Base-by-base conservation (phyloP, 306 rosid species). In the cucumber (Cucumis sativus) region DNA sequence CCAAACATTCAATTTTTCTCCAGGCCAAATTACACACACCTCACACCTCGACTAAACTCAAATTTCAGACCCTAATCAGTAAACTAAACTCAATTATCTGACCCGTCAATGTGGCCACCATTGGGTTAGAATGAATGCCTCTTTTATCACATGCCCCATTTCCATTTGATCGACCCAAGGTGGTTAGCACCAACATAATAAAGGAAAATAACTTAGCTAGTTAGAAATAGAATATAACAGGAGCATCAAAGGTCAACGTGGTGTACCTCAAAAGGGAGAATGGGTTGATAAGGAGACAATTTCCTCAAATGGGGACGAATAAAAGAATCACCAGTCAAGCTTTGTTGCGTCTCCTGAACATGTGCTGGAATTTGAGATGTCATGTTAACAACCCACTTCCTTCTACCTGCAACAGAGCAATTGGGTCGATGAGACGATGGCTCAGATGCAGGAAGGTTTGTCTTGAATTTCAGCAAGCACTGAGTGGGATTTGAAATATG, bases 201-300 rank as follows among this genome's bases (percentile, higher is more conserved):
- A 49, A 8, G 59, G 59, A 1, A 71, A 25, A 71, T 25, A 12
- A 71, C 17, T 20, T 21, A 23, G 14, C 76, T 49, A 72, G 74
- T 17, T 35, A 43, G 74, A 68, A 43, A 41, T n/a, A 18, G 54
- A n/a, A 10, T n/a, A 25, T 11, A 40, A 67, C 16, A 67, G n/a
- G 15, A 33, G 37, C 37, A 33, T 33, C 55, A n/a, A 41, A 67
- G 59, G 33, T 72, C 13, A 77, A 75, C 66, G 25, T 18, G 15
- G 6, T 51, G 45, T 69, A 91, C 97, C 98, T 95, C 97, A 78
- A 95, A 95, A 18, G 98, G 97, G 73, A 92, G 90, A 86, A 95
- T 95, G 77, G 98, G 89, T 56, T 95, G 98, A 80, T 92, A 92
- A 77, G 98, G 97, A 79, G 96, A 80, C 85, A 95, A 84, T 55